A percentile compares a stretch with the other conserved stretches of the same genome.
phyloP scores from a whole-genome alignment of 805 yeast species.

The Lipomyces yamadae region DNA sequence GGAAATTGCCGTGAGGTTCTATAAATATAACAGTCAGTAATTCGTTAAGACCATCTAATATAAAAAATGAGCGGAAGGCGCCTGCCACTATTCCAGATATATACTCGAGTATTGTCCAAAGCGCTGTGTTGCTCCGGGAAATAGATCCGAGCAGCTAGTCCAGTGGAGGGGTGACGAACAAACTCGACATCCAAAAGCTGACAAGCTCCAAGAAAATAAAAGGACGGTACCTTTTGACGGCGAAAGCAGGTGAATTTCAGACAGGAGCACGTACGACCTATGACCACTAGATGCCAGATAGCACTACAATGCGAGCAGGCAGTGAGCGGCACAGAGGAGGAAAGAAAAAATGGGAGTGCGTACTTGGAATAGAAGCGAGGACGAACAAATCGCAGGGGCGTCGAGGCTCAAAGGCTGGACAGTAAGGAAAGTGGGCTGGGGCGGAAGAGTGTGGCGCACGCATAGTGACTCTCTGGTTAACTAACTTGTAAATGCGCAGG shows the following conservation, averaged over 20 bases:
- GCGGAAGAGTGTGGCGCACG: not conserved
- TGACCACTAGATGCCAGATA: not conserved
- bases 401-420: too few species aligned
- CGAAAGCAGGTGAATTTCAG: not conserved
- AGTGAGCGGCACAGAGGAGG: not conserved
- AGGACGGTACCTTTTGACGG: not conserved
- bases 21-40: constrained; percentile 3
- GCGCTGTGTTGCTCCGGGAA: not conserved
- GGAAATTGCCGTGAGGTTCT: not conserved
- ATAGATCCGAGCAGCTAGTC: not conserved
- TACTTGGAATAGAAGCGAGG: not conserved
- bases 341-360: not conserved
- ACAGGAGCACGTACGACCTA: not conserved
- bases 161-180: not conserved
- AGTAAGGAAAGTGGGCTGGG: too few species aligned
- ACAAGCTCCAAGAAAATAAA: not conserved
- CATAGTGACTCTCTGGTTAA: not conserved
- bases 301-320: not conserved
- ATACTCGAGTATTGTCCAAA: not conserved
- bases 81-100: not conserved
- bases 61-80: not conserved
- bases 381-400: not conserved
- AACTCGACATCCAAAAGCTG: not conserved
- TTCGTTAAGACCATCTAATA: not conserved
- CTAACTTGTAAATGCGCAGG: not conserved